phyloP scores from a whole-genome alignment of 768 basidiomycete genomes.

The Leucocoprinus sp. region DNA sequence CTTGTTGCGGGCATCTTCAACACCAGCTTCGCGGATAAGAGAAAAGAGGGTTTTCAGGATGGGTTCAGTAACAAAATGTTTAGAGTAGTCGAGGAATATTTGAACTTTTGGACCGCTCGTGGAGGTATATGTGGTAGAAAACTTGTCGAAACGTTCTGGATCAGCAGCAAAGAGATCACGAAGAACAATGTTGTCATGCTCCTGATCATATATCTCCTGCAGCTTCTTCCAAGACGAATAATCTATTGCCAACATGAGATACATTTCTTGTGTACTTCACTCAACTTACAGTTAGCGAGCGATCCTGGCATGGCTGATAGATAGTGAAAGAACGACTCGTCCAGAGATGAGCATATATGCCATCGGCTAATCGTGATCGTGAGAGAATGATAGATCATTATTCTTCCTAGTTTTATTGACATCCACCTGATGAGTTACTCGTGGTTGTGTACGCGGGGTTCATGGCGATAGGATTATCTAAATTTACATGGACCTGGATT shows the following conservation, averaged over 20 bases:
- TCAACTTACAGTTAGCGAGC: constrained; percentile 2
- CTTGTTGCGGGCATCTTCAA: constrained; percentile 79
- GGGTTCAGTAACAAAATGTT: constrained; percentile 87
- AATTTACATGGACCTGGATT: too few relatives aligned
- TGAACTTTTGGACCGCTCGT: constrained; percentile 58
- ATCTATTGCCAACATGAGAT: constrained; percentile 38
- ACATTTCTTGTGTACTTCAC: neutral
- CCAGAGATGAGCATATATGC: neutral
- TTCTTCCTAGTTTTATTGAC: too few relatives aligned
- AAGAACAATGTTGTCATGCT: constrained; percentile 68
- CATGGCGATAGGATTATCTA: too few relatives aligned
- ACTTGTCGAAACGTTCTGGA: constrained; percentile 78
- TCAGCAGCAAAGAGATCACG: constrained; percentile 91
- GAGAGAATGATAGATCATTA: constrained; percentile 1
- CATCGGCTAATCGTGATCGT: constrained; percentile 4
- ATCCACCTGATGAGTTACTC: too few relatives aligned
- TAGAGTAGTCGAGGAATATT: constrained; percentile 93
- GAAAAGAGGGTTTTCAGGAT: constrained; percentile 70
- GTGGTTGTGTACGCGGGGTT: too few relatives aligned
- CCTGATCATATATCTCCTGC: constrained; percentile 69
- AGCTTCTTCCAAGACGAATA: constrained; percentile 90
- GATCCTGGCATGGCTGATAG: constrained; percentile 1
- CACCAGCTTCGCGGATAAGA: constrained; percentile 78
- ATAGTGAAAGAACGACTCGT: neutral
- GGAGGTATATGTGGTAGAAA: constrained; percentile 70